phyloP scores from a whole-genome alignment of 2,329 filamentous ascomycete genomes.

The Taxawa tesnikishii region DNA sequence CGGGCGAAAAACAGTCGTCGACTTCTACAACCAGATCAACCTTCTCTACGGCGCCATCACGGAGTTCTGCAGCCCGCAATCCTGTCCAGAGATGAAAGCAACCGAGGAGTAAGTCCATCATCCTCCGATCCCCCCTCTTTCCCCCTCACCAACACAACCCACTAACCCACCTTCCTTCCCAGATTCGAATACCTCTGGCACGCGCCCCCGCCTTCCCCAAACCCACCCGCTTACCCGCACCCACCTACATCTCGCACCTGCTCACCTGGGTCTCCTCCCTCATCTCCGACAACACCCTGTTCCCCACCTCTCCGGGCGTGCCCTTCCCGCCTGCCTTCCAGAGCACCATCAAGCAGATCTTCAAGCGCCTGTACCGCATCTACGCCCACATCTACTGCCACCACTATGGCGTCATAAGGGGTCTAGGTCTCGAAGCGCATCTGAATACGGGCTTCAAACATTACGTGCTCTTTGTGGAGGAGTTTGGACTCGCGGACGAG shows the following conservation, averaged over 20 bases:
- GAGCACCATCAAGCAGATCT: slow-evolving; percentile 94
- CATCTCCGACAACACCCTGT: slow-evolving; percentile 89
- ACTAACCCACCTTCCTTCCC: slow-evolving; percentile 7
- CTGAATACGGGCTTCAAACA: slow-evolving; percentile 99
- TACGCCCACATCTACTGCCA: slow-evolving; percentile 98
- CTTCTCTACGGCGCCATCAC: slow-evolving; percentile 97
- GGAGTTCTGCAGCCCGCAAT: slow-evolving; percentile 90
- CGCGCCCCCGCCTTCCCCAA: slow-evolving; percentile 85
- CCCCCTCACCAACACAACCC: not conserved
- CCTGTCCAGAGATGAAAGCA: slow-evolving; percentile 99
- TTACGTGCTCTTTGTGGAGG: slow-evolving; percentile 96
- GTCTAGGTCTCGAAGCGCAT: slow-evolving; percentile 90
- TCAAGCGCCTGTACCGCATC: slow-evolving; percentile 97
- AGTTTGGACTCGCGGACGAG: slow-evolving; percentile 81
- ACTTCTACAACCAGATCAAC: slow-evolving; percentile 99
- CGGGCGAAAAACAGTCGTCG: slow-evolving; percentile 57
- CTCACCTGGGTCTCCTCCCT: slow-evolving; percentile 95
- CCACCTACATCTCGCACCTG: slow-evolving; percentile 93
- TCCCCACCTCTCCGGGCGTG: slow-evolving; percentile 63
- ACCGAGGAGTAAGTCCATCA: slow-evolving; percentile 68
- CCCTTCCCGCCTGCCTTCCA: slow-evolving; percentile 87
- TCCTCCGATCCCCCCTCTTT: not conserved
- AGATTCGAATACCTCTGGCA: slow-evolving; percentile 99
- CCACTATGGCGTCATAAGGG: slow-evolving; percentile 91
- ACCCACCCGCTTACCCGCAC: slow-evolving; percentile 95